Conservation (phyloP, 1,139 yeast genomes). For the Taiozyma sp. region DNA sequence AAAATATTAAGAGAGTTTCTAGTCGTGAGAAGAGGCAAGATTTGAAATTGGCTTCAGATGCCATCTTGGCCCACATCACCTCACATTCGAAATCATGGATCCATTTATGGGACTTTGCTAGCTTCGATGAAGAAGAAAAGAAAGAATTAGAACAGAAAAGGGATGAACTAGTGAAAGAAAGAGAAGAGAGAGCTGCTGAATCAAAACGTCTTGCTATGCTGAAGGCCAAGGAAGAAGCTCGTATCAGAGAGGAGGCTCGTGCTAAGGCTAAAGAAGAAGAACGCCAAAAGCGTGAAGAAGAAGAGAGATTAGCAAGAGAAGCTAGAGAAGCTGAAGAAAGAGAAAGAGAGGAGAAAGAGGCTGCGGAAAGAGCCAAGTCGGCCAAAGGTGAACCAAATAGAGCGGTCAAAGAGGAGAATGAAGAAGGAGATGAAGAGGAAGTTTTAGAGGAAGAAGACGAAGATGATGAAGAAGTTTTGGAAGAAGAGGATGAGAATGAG, state of each 20-base stretch:
- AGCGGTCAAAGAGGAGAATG: neutral
- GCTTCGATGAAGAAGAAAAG: conserved; percentile 35
- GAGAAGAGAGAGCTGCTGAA: conserved; percentile 22
- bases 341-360: neutral
- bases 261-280: conserved; percentile 10
- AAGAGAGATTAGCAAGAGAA: neutral
- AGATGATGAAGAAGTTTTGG: neutral
- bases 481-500: neutral
- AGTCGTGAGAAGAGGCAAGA: conserved; percentile 69
- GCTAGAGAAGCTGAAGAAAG: neutral
- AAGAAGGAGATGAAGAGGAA: neutral
- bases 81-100: conserved; percentile 56
- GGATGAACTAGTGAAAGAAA: conserved; percentile 22
- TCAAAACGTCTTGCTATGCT: conserved; percentile 13
- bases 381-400: neutral
- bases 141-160: conserved; percentile 22
- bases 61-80: conserved; percentile 68
- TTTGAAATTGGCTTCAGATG: conserved; percentile 72
- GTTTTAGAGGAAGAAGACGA: neutral
- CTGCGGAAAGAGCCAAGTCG: neutral
- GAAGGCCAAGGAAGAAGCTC: conserved; percentile 4
- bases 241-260: conserved; percentile 5
- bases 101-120: conserved; percentile 52
- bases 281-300: conserved; percentile 7
- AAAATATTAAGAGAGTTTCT: conserved; percentile 45